These are phyloP conservation scores for Leucocoprinus leucothites DNA, from an alignment of 768 basidiomycete species.

Conservation along the genomic window DNA sequence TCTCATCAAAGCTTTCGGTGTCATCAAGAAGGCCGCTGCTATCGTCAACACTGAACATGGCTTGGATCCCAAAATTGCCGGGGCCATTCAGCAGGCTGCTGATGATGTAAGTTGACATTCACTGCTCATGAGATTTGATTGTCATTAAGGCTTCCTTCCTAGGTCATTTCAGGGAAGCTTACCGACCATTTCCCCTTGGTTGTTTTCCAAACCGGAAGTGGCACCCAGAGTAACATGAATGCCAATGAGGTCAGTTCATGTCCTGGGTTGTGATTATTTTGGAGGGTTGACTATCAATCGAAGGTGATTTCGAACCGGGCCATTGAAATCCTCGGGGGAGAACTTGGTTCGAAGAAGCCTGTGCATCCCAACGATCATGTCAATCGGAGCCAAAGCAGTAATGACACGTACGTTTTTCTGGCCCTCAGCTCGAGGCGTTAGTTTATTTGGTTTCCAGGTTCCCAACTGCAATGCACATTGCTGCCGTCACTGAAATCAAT, in stretches of 20 bases:
- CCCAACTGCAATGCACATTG: conserved; percentile 99
- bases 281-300: background rate
- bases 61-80: conserved; percentile 80
- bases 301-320: conserved; percentile 98
- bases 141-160: conserved; percentile 10
- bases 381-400: conserved; percentile 98
- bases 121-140: background rate
- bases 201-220: conserved; percentile 98
- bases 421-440: background rate
- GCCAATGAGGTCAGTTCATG: conserved; percentile 74
- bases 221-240: conserved; percentile 99
- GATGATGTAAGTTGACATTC: conserved; percentile 67
- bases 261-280: background rate
- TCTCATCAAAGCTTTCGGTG: conserved; percentile 97
- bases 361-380: conserved; percentile 99
- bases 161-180: conserved; percentile 96
- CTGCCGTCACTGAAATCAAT: conserved; percentile 87
- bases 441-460: conserved; percentile 52
- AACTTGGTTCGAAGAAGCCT: conserved; percentile 93
- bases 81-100: conserved; percentile 89
- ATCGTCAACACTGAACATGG: conserved; percentile 89
- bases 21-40: conserved; percentile 95
- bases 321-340: conserved; percentile 93
- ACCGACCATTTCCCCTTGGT: conserved; percentile 96
- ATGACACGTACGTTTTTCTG: conserved; percentile 77